Base-by-base conservation (phyloP, 805 yeast genomes). In the Tetrapisispora pingtungensis region DNA sequence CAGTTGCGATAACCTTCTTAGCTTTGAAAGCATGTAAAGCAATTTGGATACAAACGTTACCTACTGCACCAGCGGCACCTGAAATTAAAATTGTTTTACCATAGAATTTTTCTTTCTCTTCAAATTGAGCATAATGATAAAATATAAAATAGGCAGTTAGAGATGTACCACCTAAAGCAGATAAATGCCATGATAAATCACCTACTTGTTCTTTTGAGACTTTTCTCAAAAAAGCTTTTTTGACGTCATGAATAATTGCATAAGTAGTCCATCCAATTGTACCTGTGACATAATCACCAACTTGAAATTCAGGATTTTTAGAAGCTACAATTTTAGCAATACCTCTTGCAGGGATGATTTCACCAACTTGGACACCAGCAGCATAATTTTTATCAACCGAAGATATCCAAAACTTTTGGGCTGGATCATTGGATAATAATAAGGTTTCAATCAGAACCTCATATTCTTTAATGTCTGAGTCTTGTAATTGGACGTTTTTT, bases 1-100 rank as follows among this genome's bases (percentile, higher is more conserved):
- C 76, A 49, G 78, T 71, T 36, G 80, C 85, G 55, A 78, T 69
- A 22, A 80, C 79, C 51, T 68, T 73, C 36, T 69, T 61, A 26
- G 81, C 81, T 32, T 73, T 73, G 56, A 73, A 67, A 10, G 74
- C 59, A 33, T 71, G 63, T 47, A 75, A 65, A 35, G 84, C 80
- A 12, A 80, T 56, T 57, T 79, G 84, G 18, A 78, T 74, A 40
- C 68, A 74, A 40, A 71, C 62, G 22, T 77, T 70, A 13, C 86
- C 86, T n/a, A 81, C 80, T n/a, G 84, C 84, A 48, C 87, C 87
- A 7, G 81, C 73, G 13, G 86, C 86, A 46, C 84, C 85, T 17
- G 80, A 73, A 37, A 80, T 65, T 37, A 78, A 61, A 50, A 75
- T 67, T 7, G 70, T 65, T 53, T 78, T 77, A 24, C 62, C 67